Conservation (phyloP, 1,284 basidiomycete genomes). For the Heterobasidion irregulare region DNA sequence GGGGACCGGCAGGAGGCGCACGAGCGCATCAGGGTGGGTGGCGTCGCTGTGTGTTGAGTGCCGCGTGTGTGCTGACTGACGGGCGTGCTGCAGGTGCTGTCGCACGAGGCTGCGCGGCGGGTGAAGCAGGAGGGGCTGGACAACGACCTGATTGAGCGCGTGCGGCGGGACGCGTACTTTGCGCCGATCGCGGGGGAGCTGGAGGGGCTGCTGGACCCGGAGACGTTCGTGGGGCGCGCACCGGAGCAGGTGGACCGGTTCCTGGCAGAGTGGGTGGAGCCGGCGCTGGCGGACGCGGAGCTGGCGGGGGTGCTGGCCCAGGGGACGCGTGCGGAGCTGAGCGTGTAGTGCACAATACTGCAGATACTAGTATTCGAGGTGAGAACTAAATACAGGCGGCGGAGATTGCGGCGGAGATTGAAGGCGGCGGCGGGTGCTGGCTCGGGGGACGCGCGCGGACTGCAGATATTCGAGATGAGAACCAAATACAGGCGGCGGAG, state of each 20-base stretch:
- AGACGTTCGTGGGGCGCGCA: conserved; percentile 84
- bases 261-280: conserved; percentile 81
- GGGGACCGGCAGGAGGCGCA: conserved; percentile 97
- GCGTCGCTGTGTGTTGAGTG: not conserved
- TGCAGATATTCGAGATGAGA: too few relatives aligned
- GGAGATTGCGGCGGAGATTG: too few relatives aligned
- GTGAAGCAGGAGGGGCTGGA: conserved; percentile 94
- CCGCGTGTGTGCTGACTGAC: not conserved
- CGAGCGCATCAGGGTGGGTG: conserved; percentile 83
- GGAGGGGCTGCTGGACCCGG: conserved; percentile 69
- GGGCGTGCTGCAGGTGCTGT: conserved; percentile 53
- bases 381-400: too few relatives aligned
- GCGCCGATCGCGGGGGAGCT: conserved; percentile 53
- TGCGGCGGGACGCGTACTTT: conserved; percentile 64
- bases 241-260: conserved; percentile 93
- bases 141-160: conserved; percentile 93
- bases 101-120: conserved; percentile 90
- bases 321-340: conserved; percentile 25
- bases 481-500: too few relatives aligned
- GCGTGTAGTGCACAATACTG: too few relatives aligned
- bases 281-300: conserved; percentile 68
- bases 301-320: conserved; percentile 50
- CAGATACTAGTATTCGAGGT: too few relatives aligned
- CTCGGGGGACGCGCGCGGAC: too few relatives aligned
- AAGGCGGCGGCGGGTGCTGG: too few relatives aligned